Percentiles rank a stretch among this genome's conserved stretches.
These are phyloP conservation scores for Dendrobium officinale DNA, from an alignment of 106 monocot species.

Conservation along the genomic window DNA sequence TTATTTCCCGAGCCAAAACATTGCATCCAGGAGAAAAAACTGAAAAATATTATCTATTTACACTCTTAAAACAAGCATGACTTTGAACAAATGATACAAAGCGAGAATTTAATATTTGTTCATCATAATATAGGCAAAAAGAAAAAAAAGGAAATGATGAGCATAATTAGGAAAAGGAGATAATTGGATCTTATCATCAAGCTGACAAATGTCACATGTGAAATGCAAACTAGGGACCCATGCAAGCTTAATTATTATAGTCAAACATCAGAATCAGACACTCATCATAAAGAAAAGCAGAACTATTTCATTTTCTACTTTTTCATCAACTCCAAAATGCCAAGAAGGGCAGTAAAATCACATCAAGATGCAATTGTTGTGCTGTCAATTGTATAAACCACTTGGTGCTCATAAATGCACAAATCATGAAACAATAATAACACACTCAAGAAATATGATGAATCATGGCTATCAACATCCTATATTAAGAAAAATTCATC, in stretches of 20 bases:
- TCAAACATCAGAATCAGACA: slow-evolving; percentile 7
- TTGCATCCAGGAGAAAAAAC: not conserved
- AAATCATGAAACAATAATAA: not conserved
- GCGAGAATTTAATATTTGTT: not conserved
- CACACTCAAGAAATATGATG: not conserved
- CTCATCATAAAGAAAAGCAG: slow-evolving; percentile 19
- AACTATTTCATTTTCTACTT: not conserved
- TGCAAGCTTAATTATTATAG: not conserved
- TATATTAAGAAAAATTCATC: not conserved
- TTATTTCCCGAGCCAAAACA: not conserved
- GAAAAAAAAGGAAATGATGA: not conserved
- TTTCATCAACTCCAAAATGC: slow-evolving; percentile 6
- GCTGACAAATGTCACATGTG: slow-evolving; percentile 15
- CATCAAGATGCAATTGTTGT: not conserved
- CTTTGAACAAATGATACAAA: not conserved
- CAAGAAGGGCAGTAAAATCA: not conserved
- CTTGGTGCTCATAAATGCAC: not conserved
- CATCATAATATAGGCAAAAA: not conserved
- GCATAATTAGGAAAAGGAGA: not conserved
- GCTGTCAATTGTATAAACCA: not conserved
- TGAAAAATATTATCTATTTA: not conserved
- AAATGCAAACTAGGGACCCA: slow-evolving; percentile 18
- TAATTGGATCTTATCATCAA: slow-evolving; percentile 6
- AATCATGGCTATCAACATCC: not conserved
- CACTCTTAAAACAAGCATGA: not conserved